Percentiles rank a stretch among this genome's conserved stretches.
phyloP scores from a whole-genome alignment of 139 green algal species.

The Nannochloris sp. region DNA sequence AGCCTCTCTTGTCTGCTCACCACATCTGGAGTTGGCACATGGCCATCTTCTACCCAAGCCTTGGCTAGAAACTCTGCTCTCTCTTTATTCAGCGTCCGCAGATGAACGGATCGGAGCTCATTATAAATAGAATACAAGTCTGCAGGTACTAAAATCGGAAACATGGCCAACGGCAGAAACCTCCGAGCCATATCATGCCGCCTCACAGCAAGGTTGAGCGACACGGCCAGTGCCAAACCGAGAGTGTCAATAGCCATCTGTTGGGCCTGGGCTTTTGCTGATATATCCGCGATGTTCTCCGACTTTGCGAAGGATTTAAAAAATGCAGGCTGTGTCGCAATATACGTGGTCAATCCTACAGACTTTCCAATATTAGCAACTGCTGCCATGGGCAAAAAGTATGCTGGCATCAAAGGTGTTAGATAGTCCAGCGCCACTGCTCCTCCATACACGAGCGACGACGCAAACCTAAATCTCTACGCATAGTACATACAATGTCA shows the following conservation, averaged over 20 bases:
- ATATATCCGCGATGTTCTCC: slow-evolving; percentile 89
- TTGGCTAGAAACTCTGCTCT: slow-evolving; percentile 67
- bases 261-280: slow-evolving; percentile 80
- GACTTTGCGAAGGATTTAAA: slow-evolving; percentile 63
- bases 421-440: slow-evolving; percentile 71
- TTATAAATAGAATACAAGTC: slow-evolving; percentile 37
- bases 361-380: slow-evolving; percentile 83
- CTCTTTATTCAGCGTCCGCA: slow-evolving; percentile 79
- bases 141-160: slow-evolving; percentile 46
- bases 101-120: slow-evolving; percentile 76
- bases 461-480: slow-evolving; percentile 71
- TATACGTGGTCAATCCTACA: slow-evolving; percentile 76
- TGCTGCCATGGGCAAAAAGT: slow-evolving; percentile 76
- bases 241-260: slow-evolving; percentile 87
- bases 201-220: slow-evolving; percentile 29
- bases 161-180: slow-evolving; percentile 47
- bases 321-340: slow-evolving; percentile 76
- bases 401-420: slow-evolving; percentile 69
- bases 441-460: slow-evolving; percentile 64
- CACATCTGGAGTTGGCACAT: slow-evolving; percentile 30
- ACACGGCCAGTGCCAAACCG: slow-evolving; percentile 57
- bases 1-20: slow-evolving; percentile 47
- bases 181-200: slow-evolving; percentile 21
- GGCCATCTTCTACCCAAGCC: slow-evolving; percentile 44
- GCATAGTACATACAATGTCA: slow-evolving; percentile 4